Evolutionary conservation across 2,329 filamentous ascomycete genomes (phyloP).

Genomic region (Aspergillus uvarum): DNA sequence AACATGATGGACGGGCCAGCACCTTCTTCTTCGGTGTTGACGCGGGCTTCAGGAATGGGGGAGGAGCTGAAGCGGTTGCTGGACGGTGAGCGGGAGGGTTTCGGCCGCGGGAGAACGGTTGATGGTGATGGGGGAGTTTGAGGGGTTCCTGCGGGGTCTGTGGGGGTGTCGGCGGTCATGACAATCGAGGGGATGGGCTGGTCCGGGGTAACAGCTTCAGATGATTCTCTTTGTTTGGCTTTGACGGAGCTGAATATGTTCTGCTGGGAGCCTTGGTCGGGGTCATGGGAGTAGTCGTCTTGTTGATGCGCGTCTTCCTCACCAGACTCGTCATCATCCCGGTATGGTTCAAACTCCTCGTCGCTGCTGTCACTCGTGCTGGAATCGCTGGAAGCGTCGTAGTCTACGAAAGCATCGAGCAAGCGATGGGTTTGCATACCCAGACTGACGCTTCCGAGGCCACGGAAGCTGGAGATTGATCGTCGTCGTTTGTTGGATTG

Average conservation of each 20-base stretch:
- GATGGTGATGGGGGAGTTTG: constrained; percentile 8
- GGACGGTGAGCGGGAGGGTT: constrained; percentile 32
- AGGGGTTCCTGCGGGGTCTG: constrained; percentile 23
- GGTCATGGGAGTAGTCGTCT: neutral
- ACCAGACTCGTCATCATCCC: constrained; percentile 37
- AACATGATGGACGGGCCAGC: constrained; percentile 75
- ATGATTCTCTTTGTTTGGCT: constrained; percentile 1
- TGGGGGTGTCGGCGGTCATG: constrained; percentile 21
- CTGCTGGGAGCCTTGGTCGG: neutral
- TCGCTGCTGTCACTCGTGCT: constrained; percentile 46
- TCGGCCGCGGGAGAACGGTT: constrained; percentile 20
- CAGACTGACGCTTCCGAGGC: constrained; percentile 61
- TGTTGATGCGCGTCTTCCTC: constrained; percentile 17
- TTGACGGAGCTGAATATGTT: neutral
- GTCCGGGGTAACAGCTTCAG: neutral
- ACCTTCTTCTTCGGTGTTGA: constrained; percentile 61
- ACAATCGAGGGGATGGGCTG: constrained; percentile 28
- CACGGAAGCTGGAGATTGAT: constrained; percentile 48
- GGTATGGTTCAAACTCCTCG: constrained; percentile 44
- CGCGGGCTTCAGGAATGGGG: constrained; percentile 68
- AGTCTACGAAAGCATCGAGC: constrained; percentile 59
- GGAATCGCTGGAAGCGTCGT: constrained; percentile 46
- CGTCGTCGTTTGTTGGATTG: constrained; percentile 57
- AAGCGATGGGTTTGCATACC: constrained; percentile 76
- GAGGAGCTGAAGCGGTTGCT: constrained; percentile 64